Evolutionary conservation across 148 eudicot species (phyloP), one percentile per base, ranked within the genome.

Genomic region (Persicaria tinctoria): DNA sequence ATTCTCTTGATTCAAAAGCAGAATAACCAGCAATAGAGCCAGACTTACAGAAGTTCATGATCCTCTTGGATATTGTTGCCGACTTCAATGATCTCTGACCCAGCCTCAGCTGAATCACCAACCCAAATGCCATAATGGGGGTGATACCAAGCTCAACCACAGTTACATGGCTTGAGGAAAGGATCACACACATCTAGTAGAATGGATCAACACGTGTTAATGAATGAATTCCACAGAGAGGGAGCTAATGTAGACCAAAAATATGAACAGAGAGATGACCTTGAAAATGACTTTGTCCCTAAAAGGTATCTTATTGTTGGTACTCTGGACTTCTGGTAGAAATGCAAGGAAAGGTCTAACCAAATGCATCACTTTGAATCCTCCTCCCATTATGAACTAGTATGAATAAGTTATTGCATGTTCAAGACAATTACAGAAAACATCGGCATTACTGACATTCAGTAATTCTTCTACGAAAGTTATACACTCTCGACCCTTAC

Each of bases 71-170:
- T 82, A 54, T 83, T 87, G 83, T 87, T 82, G 79, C 86, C 89
- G 9, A 89, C 93, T 76, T 87, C 83, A 74, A 87, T 87, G 38
- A 87, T 84, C 70, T 87, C 84, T 13, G 87, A 87, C 54, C 89
- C 89, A 72, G 83, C 87, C 78, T 86, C 73, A 89, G 86, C 73
- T 90, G 94, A 86, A 90, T 82, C 68, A 90, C 91, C 71, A 90
- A 23, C 75, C 91, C 87, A 68, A 89, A 83, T 27, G 94, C 87
- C 72, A 90, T 87, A 64, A 87, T 85, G 13, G 94, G 91, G 56
- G 88, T 82, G 77, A 90, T 86, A 20, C 91, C 88, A 12, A 90
- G 86, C 85, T 90, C 94, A 91, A 90, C 87, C 51, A 86, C 91
- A 17, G 88, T 90, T 8, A 91, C 91, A 57, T 87, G 87, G 53